phyloP scores from a whole-genome alignment of 495 filamentous ascomycete species.

The Extremus antarcticus region DNA sequence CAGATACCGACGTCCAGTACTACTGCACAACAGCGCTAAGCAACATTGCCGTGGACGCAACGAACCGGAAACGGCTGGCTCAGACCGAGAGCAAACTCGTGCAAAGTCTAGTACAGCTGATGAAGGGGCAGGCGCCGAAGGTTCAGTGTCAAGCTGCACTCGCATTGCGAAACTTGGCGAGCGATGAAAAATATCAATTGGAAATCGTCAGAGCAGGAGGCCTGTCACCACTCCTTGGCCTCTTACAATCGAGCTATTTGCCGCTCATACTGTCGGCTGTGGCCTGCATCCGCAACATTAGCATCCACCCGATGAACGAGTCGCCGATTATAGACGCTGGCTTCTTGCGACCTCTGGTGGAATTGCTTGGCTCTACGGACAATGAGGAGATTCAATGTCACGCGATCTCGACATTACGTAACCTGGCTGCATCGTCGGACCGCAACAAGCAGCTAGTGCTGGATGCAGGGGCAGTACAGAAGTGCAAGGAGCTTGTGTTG shows the following conservation, averaged over 20 bases:
- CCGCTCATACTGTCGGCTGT: slow-evolving; percentile 94
- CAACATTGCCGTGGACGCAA: slow-evolving; percentile 92
- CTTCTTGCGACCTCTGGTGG: slow-evolving; percentile 85
- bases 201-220: slow-evolving; percentile 89
- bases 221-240: slow-evolving; percentile 68
- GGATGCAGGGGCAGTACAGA: slow-evolving; percentile 92
- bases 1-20: slow-evolving; percentile 96
- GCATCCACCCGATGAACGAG: slow-evolving; percentile 96
- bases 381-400: slow-evolving; percentile 99
- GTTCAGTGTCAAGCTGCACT: slow-evolving; percentile 96
- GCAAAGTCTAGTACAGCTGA: slow-evolving; percentile 84
- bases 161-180: slow-evolving; percentile 87
- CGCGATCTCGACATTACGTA: slow-evolving; percentile 91
- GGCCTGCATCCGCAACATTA: slow-evolving; percentile 97
- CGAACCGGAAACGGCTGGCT: slow-evolving; percentile 80
- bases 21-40: slow-evolving; percentile 97
- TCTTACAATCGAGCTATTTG: slow-evolving; percentile 88
- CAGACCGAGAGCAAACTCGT: slow-evolving; percentile 81
- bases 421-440: slow-evolving; percentile 92
- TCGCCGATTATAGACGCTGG: slow-evolving; percentile 98
- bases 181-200: slow-evolving; percentile 96
- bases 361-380: slow-evolving; percentile 85
- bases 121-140: slow-evolving; percentile 94
- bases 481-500: slow-evolving; percentile 93
- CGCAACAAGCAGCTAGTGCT: slow-evolving; percentile 93